Base-by-base conservation (phyloP, 1,284 basidiomycete species). In the Cystobasidium sp. region DNA sequence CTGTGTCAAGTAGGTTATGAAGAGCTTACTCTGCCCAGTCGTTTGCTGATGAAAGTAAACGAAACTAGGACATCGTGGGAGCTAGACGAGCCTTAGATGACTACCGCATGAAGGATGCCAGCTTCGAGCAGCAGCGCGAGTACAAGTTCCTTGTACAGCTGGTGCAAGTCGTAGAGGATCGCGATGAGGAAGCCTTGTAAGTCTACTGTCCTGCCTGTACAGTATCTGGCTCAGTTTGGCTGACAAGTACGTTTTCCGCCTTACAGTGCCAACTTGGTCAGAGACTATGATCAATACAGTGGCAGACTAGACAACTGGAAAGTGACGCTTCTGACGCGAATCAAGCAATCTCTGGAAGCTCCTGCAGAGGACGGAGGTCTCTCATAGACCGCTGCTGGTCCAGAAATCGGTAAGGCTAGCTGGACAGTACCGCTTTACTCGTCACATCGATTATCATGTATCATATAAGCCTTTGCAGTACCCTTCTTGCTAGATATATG, bases 221-320 rank as follows among this genome's bases (percentile, higher is more conserved):
- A 12, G 5, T 18, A 4, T 3, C 9, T 46, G 63, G 7, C 46
- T 6, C 6, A 12, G 37, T 7, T 66, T 47, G 41, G 24, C 64
- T 43, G 18, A 37, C 7, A 9, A 1, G 8, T 12, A 16, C 16
- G 12, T 66, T 8, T 24, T 39, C 4, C 44, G 7, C n/a, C 10
- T 24, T 37, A 22, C 39, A 75, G 76, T 39, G 66, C 67, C 18
- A 52, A 59, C 44, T 88, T 88, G 18, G 89, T 94, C 20, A 87
- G 88, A 63, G 91, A 93, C 81, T 97, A 88, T 81, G 93, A 96
- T 82, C 89, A 63, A 31, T 63, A 93, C 80, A 87, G 96, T 75
- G 91, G 88, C 53, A 93, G 92, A 83, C 84, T 97, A 80, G 94
- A 97, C 83, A 91, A 91, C 83, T 97, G 93, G 93, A 97, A 97